Evolutionary conservation across 306 rosid species (phyloP).

Genomic region (Chamaecrista fasciculata): DNA sequence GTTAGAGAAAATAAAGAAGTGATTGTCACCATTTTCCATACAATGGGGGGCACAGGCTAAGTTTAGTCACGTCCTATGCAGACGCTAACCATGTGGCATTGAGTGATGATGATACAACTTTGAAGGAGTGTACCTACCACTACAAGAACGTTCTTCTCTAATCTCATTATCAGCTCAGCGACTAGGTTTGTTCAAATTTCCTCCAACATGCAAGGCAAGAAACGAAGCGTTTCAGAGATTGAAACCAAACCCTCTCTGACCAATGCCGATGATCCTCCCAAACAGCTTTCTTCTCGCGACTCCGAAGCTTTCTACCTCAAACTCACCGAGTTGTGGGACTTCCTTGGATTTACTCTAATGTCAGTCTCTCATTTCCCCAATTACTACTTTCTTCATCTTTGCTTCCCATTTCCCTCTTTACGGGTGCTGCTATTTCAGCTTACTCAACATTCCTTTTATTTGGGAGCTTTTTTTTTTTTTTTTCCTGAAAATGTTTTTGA

Average conservation of each 20-base stretch:
- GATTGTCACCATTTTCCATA: too few species aligned
- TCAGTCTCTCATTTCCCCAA: background rate
- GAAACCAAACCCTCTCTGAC: background rate
- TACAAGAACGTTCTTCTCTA: too few species aligned
- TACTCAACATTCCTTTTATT: background rate
- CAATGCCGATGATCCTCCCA: background rate
- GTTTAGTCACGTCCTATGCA: too few species aligned
- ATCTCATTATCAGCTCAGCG: too few species aligned
- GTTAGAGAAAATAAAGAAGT: too few species aligned
- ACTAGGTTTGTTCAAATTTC: background rate
- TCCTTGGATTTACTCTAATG: conserved; percentile 38
- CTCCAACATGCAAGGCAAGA: conserved; percentile 24
- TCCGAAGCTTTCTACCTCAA: conserved; percentile 30
- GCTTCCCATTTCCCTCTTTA: background rate
- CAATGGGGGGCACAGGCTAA: too few species aligned
- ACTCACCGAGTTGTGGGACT: conserved; percentile 32
- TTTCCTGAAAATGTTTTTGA: background rate
- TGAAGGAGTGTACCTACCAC: too few species aligned
- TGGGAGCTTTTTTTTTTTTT: background rate
- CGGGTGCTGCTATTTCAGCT: background rate
- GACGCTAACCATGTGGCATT: too few species aligned
- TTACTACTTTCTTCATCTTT: background rate
- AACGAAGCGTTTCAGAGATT: background rate
- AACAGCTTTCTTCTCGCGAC: background rate
- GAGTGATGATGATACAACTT: too few species aligned